Evolutionary conservation across 1,284 basidiomycete species (phyloP).

Genomic region (Microbotryum scabiosae): DNA sequence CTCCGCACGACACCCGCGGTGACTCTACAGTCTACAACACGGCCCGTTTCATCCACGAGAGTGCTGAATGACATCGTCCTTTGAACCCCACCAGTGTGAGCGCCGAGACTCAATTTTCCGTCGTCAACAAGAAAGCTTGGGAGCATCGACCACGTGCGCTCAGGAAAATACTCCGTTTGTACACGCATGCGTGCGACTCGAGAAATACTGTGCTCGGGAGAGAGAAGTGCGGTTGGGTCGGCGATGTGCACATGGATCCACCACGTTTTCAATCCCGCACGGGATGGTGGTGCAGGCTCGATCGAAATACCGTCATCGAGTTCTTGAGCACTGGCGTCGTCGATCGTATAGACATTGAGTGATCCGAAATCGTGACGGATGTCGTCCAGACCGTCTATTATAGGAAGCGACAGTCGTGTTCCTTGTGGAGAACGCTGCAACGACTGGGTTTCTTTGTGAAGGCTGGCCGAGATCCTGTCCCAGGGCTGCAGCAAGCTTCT

Average conservation of each 20-base stretch:
- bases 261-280: conserved; percentile 35
- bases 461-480: background rate
- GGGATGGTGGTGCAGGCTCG: conserved; percentile 43
- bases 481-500: background rate
- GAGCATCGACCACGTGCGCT: conserved; percentile 61
- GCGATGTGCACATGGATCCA: conserved; percentile 94
- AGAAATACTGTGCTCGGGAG: conserved; percentile 39
- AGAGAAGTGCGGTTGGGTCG: conserved; percentile 77
- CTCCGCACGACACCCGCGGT: conserved; percentile 64
- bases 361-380: conserved; percentile 78
- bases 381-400: background rate
- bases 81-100: conserved; percentile 42
- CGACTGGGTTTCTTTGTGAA: conserved; percentile 1
- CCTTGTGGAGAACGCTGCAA: conserved; percentile 10
- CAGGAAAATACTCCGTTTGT: conserved; percentile 56
- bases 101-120: conserved; percentile 54
- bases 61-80: conserved; percentile 71
- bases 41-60: conserved; percentile 56
- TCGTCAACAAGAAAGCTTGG: conserved; percentile 44
- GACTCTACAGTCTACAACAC: conserved; percentile 62
- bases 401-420: background rate
- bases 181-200: conserved; percentile 47
- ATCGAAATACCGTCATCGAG: conserved; percentile 91
- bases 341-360: conserved; percentile 79
- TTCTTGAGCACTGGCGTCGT: conserved; percentile 71